Base-by-base conservation (phyloP, 768 basidiomycete genomes). In the Podaxis sp. region DNA sequence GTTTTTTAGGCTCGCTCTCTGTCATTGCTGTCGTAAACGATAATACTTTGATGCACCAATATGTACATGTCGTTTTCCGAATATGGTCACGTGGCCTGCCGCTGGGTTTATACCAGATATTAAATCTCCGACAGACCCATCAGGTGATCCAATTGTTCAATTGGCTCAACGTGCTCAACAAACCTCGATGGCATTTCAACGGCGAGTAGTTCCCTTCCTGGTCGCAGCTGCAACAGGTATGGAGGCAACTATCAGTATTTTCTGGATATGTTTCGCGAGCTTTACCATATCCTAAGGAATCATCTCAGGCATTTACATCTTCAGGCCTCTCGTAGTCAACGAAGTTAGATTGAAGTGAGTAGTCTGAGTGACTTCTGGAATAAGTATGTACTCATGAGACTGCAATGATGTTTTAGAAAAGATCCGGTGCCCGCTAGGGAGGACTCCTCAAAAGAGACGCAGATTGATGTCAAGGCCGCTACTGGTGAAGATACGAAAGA, bases 291-390 rank as follows among this genome's bases (percentile, higher is more conserved):
- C 63, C 55, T 13, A 64, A 89, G 88, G 88, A 33, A 71, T 87
- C 55, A 66, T 79, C 27, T 88, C 88, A 12, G 88, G 88, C 8
- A 69, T 87, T 22, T 89, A 89, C 69, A 85, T 89, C 57, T 89
- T 89, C 74, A 80, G 82, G 67, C 87, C 87, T 4, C 66, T 80
- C 62, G 67, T 81, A 19, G 55, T 70, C 40, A 62, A 73, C 46
- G 68, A 70, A 63, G 46, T 56, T 41, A 52, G 63, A 41, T 60
- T 70, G 58, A 55, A 59, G 68, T 71, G 59, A 55, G 73, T 69
- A 58, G 55, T 47, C 12, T 36, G 22, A 27, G 24, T 55, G 29
- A 25, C 15, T 56, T 29, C 47, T 36, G 1, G 4, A 25, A 59
- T 43, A 59, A 57, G 29, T 24, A 64, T 46, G 51, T 33, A 33